Conservation (phyloP, 129 eudicot species). For the Helichrysum umbraculigerum region DNA sequence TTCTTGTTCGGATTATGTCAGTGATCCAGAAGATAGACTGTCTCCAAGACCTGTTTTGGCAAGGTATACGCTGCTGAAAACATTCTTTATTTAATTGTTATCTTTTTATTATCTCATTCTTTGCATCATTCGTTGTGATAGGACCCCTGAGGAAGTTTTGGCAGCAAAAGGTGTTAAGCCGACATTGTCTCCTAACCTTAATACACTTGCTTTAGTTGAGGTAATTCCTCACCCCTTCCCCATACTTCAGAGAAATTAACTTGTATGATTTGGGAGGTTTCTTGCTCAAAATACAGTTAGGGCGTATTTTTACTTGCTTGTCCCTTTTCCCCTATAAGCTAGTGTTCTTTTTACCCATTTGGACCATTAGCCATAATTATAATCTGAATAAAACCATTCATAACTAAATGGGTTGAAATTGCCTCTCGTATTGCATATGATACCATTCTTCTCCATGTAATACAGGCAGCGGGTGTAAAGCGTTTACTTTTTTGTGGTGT, state of each 20-base stretch:
- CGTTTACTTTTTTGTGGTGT: constrained; percentile 98
- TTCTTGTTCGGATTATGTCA: constrained; percentile 28
- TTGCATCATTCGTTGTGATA: constrained; percentile 24
- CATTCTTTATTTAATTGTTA: background rate
- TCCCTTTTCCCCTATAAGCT: background rate
- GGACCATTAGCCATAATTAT: background rate
- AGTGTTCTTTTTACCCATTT: background rate
- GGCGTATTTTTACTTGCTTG: background rate
- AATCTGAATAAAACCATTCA: background rate
- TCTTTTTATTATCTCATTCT: background rate
- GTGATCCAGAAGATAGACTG: constrained; percentile 96
- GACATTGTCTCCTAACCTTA: constrained; percentile 91
- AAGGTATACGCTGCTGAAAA: constrained; percentile 48
- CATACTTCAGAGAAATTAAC: background rate
- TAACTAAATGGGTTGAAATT: background rate
- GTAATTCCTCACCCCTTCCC: constrained; percentile 31
- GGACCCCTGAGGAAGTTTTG: constrained; percentile 98
- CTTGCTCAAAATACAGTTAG: background rate
- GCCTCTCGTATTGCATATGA: background rate
- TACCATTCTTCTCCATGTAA: constrained; percentile 13
- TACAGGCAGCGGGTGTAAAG: constrained; percentile 95
- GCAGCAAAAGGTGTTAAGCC: constrained; percentile 99
- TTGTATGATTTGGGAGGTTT: background rate
- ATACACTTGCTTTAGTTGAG: constrained; percentile 92
- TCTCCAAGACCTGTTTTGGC: constrained; percentile 90